These are phyloP conservation scores for Sarocladium kiliense DNA, from an alignment of 2,329 filamentous ascomycete species.

Conservation along the genomic window DNA sequence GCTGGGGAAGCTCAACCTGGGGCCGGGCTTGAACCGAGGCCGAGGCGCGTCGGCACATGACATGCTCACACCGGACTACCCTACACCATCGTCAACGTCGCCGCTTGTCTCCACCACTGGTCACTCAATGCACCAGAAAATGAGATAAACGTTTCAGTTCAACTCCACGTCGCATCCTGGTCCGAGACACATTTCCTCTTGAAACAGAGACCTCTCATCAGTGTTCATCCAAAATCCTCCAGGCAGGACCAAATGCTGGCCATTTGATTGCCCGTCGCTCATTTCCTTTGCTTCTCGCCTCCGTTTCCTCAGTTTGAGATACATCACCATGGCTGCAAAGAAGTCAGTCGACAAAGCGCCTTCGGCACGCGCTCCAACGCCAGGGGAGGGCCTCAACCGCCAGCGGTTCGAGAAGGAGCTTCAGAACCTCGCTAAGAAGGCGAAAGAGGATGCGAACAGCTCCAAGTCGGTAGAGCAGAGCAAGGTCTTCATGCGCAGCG, in stretches of 20 bases:
- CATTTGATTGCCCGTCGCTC: conserved; percentile 11
- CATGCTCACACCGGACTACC: neutral
- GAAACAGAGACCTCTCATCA: neutral
- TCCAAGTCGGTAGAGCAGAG: conserved; percentile 31
- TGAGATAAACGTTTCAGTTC: conserved; percentile 4
- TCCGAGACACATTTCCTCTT: conserved; percentile 8
- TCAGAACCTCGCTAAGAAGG: conserved; percentile 42
- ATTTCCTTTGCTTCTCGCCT: neutral
- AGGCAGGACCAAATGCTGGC: conserved; percentile 13
- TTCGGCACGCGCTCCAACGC: neutral
- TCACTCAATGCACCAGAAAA: no score
- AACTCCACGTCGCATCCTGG: neutral
- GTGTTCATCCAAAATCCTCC: neutral
- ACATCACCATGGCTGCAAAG: conserved; percentile 8
- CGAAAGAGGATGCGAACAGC: conserved; percentile 24
- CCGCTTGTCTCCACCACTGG: no score
- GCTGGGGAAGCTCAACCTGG: conserved; percentile 11
- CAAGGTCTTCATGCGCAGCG: conserved; percentile 30
- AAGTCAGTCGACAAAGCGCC: conserved; percentile 2
- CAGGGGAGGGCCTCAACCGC: conserved; percentile 34
- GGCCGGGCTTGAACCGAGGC: neutral
- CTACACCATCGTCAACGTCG: no score
- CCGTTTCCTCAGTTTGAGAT: neutral
- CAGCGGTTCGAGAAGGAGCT: conserved; percentile 51
- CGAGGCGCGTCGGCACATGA: conserved; percentile 14